Evolutionary conservation across 1,139 yeast species (phyloP).

Genomic region (Nakaseomyces uthaithaninus): DNA sequence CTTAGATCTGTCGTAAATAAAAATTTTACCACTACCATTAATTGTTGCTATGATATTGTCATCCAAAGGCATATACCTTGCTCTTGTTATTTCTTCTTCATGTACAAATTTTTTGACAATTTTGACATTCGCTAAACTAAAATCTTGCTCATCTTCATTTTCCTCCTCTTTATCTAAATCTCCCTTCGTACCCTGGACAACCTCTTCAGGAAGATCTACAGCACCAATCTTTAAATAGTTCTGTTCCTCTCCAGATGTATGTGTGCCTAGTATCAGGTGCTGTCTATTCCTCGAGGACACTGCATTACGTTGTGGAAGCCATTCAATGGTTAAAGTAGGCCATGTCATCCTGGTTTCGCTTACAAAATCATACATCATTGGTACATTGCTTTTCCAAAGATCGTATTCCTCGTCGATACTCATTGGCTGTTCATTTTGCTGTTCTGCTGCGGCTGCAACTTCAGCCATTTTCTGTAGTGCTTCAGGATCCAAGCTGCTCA

Average conservation of each 20-base stretch:
- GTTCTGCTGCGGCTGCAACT: constrained; percentile 6
- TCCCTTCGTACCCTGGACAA: constrained; percentile 14
- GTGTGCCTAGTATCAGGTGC: constrained; percentile 67
- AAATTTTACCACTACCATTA: constrained; percentile 66
- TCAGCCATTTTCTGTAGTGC: constrained; percentile 6
- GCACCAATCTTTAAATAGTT: constrained; percentile 73
- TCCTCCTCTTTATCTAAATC: constrained; percentile 29
- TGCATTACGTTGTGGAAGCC: constrained; percentile 46
- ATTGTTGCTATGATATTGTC: constrained; percentile 65
- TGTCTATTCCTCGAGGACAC: constrained; percentile 24
- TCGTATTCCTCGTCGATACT: constrained; percentile 54
- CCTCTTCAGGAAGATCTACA: constrained; percentile 52
- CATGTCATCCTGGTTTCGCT: constrained; percentile 71
- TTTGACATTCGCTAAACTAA: constrained; percentile 44
- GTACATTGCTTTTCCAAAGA: constrained; percentile 71
- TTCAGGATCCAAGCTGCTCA: constrained; percentile 1
- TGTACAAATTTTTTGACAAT: constrained; percentile 52
- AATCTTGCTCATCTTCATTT: constrained; percentile 21
- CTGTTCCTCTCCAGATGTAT: constrained; percentile 71
- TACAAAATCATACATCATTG: constrained; percentile 72
- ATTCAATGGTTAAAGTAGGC: constrained; percentile 74
- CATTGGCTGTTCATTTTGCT: constrained; percentile 4
- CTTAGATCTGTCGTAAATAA: constrained; percentile 48
- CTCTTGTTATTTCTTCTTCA: constrained; percentile 64
- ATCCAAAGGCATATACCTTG: constrained; percentile 73